phyloP scores from a whole-genome alignment of 352 stramenopile genomes.

The Saprolegnia diclina region DNA sequence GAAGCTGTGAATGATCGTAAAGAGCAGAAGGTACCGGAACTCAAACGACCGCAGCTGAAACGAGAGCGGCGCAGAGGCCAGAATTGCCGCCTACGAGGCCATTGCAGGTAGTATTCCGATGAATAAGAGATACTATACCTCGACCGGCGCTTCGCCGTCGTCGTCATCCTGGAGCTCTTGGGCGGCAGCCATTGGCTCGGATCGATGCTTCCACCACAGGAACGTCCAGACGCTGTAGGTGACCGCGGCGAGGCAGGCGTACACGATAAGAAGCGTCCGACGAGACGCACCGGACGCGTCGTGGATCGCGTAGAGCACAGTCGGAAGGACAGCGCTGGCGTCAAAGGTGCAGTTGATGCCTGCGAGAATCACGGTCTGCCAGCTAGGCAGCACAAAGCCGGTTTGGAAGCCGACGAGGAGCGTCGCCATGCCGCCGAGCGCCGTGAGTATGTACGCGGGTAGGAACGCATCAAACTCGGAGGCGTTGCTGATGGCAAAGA shows the following conservation, averaged over 20 bases:
- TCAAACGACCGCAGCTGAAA: background rate
- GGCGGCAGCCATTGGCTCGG: background rate
- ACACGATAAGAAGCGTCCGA: constrained; percentile 1
- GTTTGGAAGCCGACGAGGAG: constrained; percentile 8
- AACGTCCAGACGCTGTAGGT: background rate
- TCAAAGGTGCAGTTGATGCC: constrained; percentile 22
- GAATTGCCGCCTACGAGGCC: background rate
- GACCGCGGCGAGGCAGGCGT: constrained; percentile 1
- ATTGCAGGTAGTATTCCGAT: background rate
- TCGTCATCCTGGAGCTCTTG: too few species aligned
- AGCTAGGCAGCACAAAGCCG: constrained; percentile 3
- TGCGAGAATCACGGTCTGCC: constrained; percentile 15
- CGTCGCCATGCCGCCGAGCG: constrained; percentile 15
- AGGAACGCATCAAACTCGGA: constrained; percentile 25
- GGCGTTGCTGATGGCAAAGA: constrained; percentile 9
- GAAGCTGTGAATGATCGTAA: background rate
- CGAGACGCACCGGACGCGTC: background rate
- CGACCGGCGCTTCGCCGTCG: background rate
- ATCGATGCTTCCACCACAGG: constrained; percentile 4
- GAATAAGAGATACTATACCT: background rate
- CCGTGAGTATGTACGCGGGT: constrained; percentile 8
- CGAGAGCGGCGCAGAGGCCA: background rate
- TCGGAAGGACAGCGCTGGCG: constrained; percentile 1
- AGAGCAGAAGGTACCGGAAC: background rate
- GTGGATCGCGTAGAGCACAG: constrained; percentile 13